These are phyloP conservation scores for Hyphopichia pseudoburtonii DNA, from an alignment of 1,139 yeast genomes.

Conservation along the genomic window DNA sequence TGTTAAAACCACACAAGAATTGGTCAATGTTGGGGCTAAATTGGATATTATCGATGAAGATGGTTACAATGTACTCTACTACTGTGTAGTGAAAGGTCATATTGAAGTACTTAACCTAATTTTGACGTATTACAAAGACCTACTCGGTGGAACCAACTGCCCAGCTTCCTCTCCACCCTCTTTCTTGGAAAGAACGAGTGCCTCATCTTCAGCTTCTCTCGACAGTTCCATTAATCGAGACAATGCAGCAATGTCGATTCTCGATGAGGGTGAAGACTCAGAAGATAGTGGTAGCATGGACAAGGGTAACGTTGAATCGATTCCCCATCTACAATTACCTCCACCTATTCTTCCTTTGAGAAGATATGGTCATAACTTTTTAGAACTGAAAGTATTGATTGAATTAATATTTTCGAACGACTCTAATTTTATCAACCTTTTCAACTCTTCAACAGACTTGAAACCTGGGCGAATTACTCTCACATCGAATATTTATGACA, in stretches of 20 bases:
- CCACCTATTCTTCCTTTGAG: constrained; percentile 95
- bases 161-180: constrained; percentile 4
- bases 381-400: constrained; percentile 83
- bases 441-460: constrained; percentile 42
- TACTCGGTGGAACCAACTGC: constrained; percentile 15
- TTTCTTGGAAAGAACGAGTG: not conserved
- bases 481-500: constrained; percentile 65
- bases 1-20: constrained; percentile 63
- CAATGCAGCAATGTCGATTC: constrained; percentile 21
- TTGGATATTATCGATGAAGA: constrained; percentile 77
- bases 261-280: constrained; percentile 39
- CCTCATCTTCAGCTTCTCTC: not conserved
- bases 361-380: constrained; percentile 91
- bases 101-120: constrained; percentile 73
- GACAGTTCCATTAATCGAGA: not conserved
- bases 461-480: constrained; percentile 67
- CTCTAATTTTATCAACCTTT: constrained; percentile 52
- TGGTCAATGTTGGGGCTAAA: constrained; percentile 73
- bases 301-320: constrained; percentile 53
- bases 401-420: constrained; percentile 69
- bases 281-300: constrained; percentile 38
- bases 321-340: constrained; percentile 88
- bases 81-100: constrained; percentile 94
- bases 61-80: constrained; percentile 78
- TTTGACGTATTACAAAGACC: constrained; percentile 27